Percentiles rank a stretch among this genome's conserved stretches.
Conservation (phyloP, 345 rosid species). For the Bruguiera parviflora region DNA sequence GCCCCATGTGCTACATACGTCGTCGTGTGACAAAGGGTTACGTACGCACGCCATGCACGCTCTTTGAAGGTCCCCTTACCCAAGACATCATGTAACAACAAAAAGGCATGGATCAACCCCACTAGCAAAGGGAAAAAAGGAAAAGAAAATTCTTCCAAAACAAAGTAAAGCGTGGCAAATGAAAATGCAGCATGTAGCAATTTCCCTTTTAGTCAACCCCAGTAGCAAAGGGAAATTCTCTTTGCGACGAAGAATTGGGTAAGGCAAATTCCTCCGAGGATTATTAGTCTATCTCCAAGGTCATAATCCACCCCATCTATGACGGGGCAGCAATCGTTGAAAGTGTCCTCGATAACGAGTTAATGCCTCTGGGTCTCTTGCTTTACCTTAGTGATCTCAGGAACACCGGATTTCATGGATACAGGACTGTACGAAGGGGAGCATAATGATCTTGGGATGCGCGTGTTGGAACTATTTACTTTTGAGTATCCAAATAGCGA, state of each 20-base stretch:
- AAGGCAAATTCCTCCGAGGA: conserved; percentile 65
- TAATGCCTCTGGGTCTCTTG: conserved; percentile 31
- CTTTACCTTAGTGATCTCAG: conserved; percentile 19
- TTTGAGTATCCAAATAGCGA: conserved; percentile 76
- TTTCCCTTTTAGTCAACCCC: too few relatives aligned
- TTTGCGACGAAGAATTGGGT: conserved; percentile 58
- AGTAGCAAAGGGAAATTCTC: too few relatives aligned
- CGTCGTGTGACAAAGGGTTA: too few relatives aligned
- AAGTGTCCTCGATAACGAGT: conserved; percentile 16
- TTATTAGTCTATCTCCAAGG: conserved; percentile 61
- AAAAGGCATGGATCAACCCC: too few relatives aligned
- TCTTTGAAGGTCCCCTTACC: too few relatives aligned
- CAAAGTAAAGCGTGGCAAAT: too few relatives aligned
- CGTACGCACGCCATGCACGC: too few relatives aligned
- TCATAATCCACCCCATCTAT: conserved; percentile 65
- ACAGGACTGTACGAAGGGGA: conserved; percentile 87
- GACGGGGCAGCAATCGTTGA: conserved; percentile 48
- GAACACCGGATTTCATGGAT: conserved; percentile 95
- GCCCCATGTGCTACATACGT: too few relatives aligned
- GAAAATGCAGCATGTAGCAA: too few relatives aligned
- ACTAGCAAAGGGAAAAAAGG: too few relatives aligned
- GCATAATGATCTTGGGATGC: conserved; percentile 89
- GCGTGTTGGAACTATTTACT: conserved; percentile 89
- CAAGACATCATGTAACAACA: too few relatives aligned
- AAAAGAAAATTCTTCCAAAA: too few relatives aligned